These are phyloP conservation scores for Rostrohypoxylon terebratum DNA, from an alignment of 495 filamentous ascomycete species.

Conservation along the genomic window DNA sequence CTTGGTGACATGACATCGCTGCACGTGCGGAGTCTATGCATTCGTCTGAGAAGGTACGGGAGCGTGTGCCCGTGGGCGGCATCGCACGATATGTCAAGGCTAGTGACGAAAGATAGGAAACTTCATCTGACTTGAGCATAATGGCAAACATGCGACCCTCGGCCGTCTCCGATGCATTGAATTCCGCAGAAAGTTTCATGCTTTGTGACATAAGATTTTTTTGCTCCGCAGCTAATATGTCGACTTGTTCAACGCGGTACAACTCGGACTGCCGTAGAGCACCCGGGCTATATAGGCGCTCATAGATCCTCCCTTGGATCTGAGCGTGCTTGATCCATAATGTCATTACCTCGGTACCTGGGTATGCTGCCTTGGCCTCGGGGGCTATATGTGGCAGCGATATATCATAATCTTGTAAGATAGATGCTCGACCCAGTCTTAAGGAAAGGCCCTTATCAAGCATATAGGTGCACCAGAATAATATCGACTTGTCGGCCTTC, in stretches of 20 bases:
- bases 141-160: conserved; percentile 57
- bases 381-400: conserved; percentile 60
- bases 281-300: conserved; percentile 70
- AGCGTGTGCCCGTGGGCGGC: conserved; percentile 56
- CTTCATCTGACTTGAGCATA: conserved; percentile 66
- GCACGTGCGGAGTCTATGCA: conserved; percentile 70
- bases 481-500: conserved; percentile 53
- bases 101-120: conserved; percentile 65
- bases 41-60: conserved; percentile 65
- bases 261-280: conserved; percentile 63
- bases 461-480: conserved; percentile 75
- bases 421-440: conserved; percentile 70
- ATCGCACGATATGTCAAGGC: conserved; percentile 73
- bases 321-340: conserved; percentile 66
- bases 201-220: conserved; percentile 43
- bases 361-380: conserved; percentile 47
- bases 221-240: conserved; percentile 41
- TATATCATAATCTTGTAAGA: conserved; percentile 74
- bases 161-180: conserved; percentile 30
- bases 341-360: conserved; percentile 53
- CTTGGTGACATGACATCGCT: conserved; percentile 66
- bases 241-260: conserved; percentile 57
- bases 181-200: conserved; percentile 39
- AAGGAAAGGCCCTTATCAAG: conserved; percentile 71
- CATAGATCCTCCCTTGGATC: conserved; percentile 69